phyloP scores from a whole-genome alignment of 2,329 filamentous ascomycete species.

The Fusarium robinianum region DNA sequence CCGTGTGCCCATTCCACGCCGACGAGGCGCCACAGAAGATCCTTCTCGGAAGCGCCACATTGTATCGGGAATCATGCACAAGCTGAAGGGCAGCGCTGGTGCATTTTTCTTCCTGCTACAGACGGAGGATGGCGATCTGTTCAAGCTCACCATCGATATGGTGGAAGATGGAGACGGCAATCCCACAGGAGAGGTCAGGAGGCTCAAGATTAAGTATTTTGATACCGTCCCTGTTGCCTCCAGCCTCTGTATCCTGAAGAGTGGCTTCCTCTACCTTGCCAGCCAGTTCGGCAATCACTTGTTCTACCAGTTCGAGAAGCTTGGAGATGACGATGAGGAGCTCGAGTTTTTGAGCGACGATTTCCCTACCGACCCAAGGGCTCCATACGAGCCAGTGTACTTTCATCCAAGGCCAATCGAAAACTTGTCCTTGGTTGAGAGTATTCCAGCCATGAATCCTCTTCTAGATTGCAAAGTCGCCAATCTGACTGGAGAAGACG shows the following conservation, averaged over 20 bases:
- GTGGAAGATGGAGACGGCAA: constrained; percentile 78
- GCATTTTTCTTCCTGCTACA: constrained; percentile 98
- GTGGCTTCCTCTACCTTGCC: constrained; percentile 90
- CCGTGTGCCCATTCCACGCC: constrained; percentile 84
- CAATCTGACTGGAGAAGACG: constrained; percentile 89
- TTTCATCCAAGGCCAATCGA: constrained; percentile 80
- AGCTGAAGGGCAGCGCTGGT: constrained; percentile 77
- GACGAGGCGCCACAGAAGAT: constrained; percentile 87
- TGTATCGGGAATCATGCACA: constrained; percentile 93
- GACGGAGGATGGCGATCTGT: constrained; percentile 96
- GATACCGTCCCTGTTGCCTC: constrained; percentile 91
- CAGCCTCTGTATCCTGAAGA: constrained; percentile 90
- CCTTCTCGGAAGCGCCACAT: constrained; percentile 87
- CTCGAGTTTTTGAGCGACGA: constrained; percentile 82
- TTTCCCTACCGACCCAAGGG: constrained; percentile 75
- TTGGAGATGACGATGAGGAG: constrained; percentile 94
- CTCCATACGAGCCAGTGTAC: constrained; percentile 76
- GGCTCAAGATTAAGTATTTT: constrained; percentile 95
- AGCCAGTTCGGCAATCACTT: constrained; percentile 92
- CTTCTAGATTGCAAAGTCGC: constrained; percentile 89
- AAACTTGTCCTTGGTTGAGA: constrained; percentile 84
- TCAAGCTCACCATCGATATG: constrained; percentile 95
- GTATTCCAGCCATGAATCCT: constrained; percentile 86
- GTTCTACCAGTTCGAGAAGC: constrained; percentile 96
- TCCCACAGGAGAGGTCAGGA: constrained; percentile 77